These are phyloP conservation scores for Cercospora sesami DNA, from an alignment of 2,329 filamentous ascomycete genomes.

Conservation along the genomic window DNA sequence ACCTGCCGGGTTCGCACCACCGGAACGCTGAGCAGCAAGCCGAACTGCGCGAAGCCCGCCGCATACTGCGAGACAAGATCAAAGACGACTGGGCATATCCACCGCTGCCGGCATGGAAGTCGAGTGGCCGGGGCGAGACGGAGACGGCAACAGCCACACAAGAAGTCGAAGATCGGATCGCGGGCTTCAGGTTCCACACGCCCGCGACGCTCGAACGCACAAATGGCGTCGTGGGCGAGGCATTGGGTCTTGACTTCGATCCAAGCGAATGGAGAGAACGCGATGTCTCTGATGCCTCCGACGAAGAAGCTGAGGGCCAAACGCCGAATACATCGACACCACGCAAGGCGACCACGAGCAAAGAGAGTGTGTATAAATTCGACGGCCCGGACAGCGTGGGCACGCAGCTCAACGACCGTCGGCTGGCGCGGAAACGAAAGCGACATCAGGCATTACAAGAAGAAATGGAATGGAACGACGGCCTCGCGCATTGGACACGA, in stretches of 20 bases:
- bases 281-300: constrained; percentile 41
- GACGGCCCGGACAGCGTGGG: constrained; percentile 50
- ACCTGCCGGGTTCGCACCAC: constrained; percentile 31
- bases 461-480: constrained; percentile 70
- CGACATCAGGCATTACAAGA: constrained; percentile 41
- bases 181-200: constrained; percentile 36
- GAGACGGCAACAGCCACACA: constrained; percentile 17
- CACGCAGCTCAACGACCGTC: constrained; percentile 36
- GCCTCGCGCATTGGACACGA: constrained; percentile 74
- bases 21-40: constrained; percentile 43
- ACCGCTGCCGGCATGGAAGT: constrained; percentile 33
- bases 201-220: constrained; percentile 10
- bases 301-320: constrained; percentile 35
- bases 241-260: constrained; percentile 37
- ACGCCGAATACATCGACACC: constrained; percentile 19
- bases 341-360: constrained; percentile 21
- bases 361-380: constrained; percentile 41
- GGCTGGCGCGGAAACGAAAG: constrained; percentile 40
- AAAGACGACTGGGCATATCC: constrained; percentile 51
- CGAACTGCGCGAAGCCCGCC: constrained; percentile 46
- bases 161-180: constrained; percentile 28
- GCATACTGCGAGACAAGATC: constrained; percentile 45
- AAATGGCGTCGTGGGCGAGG: constrained; percentile 10
- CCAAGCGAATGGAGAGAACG: constrained; percentile 47
- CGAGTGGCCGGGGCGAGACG: constrained; percentile 17